Conservation (phyloP, 1,284 basidiomycete genomes). For the Sporisorium reilianum region DNA sequence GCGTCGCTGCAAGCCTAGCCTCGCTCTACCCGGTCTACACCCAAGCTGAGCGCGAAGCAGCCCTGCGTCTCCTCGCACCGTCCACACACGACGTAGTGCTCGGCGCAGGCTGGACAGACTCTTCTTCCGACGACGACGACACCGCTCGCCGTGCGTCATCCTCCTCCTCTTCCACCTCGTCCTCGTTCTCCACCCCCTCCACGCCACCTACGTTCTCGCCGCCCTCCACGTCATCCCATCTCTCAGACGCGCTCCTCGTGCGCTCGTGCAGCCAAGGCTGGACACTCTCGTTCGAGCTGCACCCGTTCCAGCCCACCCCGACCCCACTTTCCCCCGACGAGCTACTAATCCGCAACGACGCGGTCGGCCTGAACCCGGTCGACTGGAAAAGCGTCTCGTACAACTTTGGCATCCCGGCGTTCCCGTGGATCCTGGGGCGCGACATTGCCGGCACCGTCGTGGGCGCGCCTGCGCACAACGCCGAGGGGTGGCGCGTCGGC, state of each 20-base stretch:
- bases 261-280: constrained; percentile 58
- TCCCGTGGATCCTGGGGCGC: constrained; percentile 71
- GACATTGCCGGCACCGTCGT: constrained; percentile 72
- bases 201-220: constrained; percentile 1
- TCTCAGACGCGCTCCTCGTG: constrained; percentile 47
- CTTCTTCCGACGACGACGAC: constrained; percentile 4
- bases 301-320: constrained; percentile 36
- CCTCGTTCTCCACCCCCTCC: constrained; percentile 10
- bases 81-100: constrained; percentile 48
- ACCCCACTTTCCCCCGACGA: constrained; percentile 21
- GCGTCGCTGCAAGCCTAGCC: neutral
- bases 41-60: constrained; percentile 32
- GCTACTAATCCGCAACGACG: constrained; percentile 45
- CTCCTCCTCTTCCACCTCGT: constrained; percentile 21
- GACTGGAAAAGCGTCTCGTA: constrained; percentile 60
- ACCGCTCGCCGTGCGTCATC: constrained; percentile 11
- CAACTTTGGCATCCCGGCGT: constrained; percentile 59
- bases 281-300: constrained; percentile 58
- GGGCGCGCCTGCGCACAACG: constrained; percentile 70
- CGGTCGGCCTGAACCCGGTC: constrained; percentile 60
- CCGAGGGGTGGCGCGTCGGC: constrained; percentile 70
- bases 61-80: constrained; percentile 34
- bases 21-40: constrained; percentile 31
- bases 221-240: neutral
- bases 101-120: constrained; percentile 49